Percentiles rank a stretch among this genome's conserved stretches.
phyloP scores from a whole-genome alignment of 2,329 filamentous ascomycete species.

The Berkeleyomyces rouxiae region DNA sequence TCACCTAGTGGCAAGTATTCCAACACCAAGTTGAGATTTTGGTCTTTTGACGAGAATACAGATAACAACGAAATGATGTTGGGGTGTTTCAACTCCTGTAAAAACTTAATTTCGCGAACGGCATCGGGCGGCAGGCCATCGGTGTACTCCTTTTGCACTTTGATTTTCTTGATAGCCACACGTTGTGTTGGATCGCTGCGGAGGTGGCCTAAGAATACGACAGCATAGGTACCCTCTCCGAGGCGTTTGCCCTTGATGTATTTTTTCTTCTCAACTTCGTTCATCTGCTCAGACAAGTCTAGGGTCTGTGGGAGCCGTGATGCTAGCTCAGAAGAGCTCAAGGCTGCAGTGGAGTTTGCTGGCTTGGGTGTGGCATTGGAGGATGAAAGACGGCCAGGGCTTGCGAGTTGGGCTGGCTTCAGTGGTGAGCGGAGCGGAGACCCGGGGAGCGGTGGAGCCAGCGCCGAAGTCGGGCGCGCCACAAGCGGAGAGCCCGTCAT shows the following conservation, averaged over 20 bases:
- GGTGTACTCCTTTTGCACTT: slow-evolving; percentile 67
- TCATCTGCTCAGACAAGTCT: slow-evolving; percentile 63
- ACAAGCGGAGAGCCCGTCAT: slow-evolving; percentile 27
- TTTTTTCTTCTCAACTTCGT: slow-evolving; percentile 67
- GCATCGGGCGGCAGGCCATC: slow-evolving; percentile 91
- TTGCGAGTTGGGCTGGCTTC: slow-evolving; percentile 17
- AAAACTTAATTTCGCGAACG: slow-evolving; percentile 85
- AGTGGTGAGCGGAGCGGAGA: slow-evolving; percentile 10
- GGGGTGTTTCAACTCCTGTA: slow-evolving; percentile 84
- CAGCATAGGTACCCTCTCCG: slow-evolving; percentile 91
- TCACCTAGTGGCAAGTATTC: slow-evolving; percentile 91
- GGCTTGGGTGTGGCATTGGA: slow-evolving; percentile 16
- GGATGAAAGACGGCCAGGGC: slow-evolving; percentile 18
- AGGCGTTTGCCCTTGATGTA: slow-evolving; percentile 88
- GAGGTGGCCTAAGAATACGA: slow-evolving; percentile 80
- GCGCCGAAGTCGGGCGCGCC: slow-evolving; percentile 19
- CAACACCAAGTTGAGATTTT: slow-evolving; percentile 89
- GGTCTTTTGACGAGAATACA: slow-evolving; percentile 90
- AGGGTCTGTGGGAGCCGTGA: slow-evolving; percentile 20
- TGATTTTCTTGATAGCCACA: slow-evolving; percentile 90
- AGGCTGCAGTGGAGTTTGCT: background rate
- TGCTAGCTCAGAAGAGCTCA: slow-evolving; percentile 12
- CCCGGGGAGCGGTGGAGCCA: slow-evolving; percentile 11
- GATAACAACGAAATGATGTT: slow-evolving; percentile 89
- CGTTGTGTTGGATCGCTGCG: slow-evolving; percentile 52